These are phyloP conservation scores for Didymella keratinophila DNA, from an alignment of 2,329 filamentous ascomycete genomes.

Conservation along the genomic window DNA sequence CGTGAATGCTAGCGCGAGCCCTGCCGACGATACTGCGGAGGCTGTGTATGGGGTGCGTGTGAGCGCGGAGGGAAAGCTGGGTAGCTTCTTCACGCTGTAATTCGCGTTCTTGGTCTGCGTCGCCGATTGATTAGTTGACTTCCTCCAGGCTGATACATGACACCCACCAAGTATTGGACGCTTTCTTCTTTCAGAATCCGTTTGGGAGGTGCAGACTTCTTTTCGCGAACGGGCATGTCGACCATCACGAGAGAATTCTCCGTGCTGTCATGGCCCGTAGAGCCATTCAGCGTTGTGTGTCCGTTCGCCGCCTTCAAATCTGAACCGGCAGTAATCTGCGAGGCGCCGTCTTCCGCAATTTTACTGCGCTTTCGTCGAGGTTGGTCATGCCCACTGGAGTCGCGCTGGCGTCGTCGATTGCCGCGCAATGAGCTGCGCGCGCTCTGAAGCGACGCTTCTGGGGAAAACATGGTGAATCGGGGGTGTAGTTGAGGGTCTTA, in stretches of 20 bases:
- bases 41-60: slow-evolving; percentile 64
- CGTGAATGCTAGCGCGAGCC: slow-evolving; percentile 80
- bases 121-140: slow-evolving; percentile 17
- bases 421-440: slow-evolving; percentile 54
- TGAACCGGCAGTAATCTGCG: slow-evolving; percentile 30
- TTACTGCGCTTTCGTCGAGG: slow-evolving; percentile 59
- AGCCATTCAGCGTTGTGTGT: slow-evolving; percentile 41
- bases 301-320: slow-evolving; percentile 48
- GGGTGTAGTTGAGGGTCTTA: neutral
- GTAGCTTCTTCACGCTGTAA: slow-evolving; percentile 85
- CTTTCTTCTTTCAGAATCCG: slow-evolving; percentile 71
- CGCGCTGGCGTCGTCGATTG: slow-evolving; percentile 56
- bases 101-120: slow-evolving; percentile 80
- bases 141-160: neutral
- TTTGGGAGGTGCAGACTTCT: slow-evolving; percentile 52
- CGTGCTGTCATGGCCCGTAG: slow-evolving; percentile 37
- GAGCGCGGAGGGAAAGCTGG: slow-evolving; percentile 80
- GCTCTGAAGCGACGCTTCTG: slow-evolving; percentile 48
- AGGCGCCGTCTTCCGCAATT: slow-evolving; percentile 54
- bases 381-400: slow-evolving; percentile 53
- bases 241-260: slow-evolving; percentile 44
- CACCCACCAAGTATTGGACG: slow-evolving; percentile 69
- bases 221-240: slow-evolving; percentile 53
- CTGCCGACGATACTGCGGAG: slow-evolving; percentile 65
- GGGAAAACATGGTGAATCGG: slow-evolving; percentile 49